A percentile compares a stretch with the other conserved stretches of the same genome.
Evolutionary conservation across 2,329 filamentous ascomycete species (phyloP).

Genomic region (Knufia petricola): DNA sequence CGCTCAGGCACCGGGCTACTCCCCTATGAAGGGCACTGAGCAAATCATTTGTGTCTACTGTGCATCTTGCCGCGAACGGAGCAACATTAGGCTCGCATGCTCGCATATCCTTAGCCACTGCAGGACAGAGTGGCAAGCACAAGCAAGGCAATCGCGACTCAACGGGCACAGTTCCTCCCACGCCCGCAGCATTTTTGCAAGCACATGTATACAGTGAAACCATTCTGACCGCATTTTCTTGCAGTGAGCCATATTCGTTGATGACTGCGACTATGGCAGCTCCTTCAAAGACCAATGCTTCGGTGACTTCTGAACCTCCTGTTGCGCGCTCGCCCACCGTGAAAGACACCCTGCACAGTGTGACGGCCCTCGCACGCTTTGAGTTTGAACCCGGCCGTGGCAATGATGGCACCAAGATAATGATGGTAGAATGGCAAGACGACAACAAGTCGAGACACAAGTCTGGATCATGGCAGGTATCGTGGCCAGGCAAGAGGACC

Average conservation of each 20-base stretch:
- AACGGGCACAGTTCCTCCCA: background rate
- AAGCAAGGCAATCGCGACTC: background rate
- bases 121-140: background rate
- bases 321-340: conserved; percentile 2
- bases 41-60: background rate
- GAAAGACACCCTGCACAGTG: conserved; percentile 24
- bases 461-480: conserved; percentile 61
- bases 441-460: conserved; percentile 41
- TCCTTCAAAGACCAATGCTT: background rate
- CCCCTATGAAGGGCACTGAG: background rate
- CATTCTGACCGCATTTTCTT: background rate
- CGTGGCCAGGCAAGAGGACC: conserved; percentile 71
- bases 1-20: background rate
- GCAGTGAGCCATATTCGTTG: background rate
- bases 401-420: conserved; percentile 77
- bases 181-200: background rate
- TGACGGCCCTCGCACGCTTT: conserved; percentile 66
- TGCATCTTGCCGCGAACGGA: background rate
- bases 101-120: background rate
- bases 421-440: conserved; percentile 88
- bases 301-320: background rate
- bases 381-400: conserved; percentile 71
- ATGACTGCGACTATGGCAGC: background rate
- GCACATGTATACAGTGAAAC: background rate
- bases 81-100: background rate